A percentile compares a stretch with the other conserved stretches of the same genome.
Conservation (phyloP, 495 filamentous ascomycete species). For the Penicillium crystallinum region DNA sequence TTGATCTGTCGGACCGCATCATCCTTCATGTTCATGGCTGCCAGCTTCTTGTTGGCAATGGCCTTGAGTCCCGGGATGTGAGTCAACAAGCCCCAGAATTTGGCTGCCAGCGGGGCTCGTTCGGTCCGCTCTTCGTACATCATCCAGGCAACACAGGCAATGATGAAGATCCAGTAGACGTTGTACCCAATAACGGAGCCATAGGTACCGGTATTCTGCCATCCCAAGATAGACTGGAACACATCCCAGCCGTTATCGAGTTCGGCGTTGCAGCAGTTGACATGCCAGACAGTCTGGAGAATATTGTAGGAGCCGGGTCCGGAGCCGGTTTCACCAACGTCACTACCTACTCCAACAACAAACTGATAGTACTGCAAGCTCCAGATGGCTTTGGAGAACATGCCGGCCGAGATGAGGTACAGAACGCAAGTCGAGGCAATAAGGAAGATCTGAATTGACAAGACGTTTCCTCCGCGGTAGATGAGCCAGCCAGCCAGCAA, state of each 20-base stretch:
- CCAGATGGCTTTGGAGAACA: constrained; percentile 68
- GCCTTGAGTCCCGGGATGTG: background rate
- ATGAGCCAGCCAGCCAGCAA: constrained; percentile 55
- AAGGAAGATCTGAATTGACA: constrained; percentile 64
- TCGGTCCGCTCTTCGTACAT: background rate
- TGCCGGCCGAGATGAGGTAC: constrained; percentile 69
- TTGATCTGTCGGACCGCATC: too few relatives aligned
- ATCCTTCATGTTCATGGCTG: background rate
- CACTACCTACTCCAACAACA: constrained; percentile 58
- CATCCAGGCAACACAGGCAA: background rate
- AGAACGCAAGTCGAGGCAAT: constrained; percentile 69
- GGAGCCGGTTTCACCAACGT: constrained; percentile 60
- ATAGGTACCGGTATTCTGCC: constrained; percentile 78
- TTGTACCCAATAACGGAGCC: constrained; percentile 71
- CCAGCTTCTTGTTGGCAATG: background rate
- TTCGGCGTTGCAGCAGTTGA: constrained; percentile 73
- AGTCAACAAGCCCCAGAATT: background rate
- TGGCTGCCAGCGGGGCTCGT: background rate
- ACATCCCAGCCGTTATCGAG: constrained; percentile 76
- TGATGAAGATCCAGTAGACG: constrained; percentile 21
- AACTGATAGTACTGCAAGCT: constrained; percentile 51
- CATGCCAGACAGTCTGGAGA: constrained; percentile 72
- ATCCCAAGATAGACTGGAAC: constrained; percentile 68
- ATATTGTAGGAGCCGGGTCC: constrained; percentile 82
- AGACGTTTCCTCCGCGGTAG: constrained; percentile 58